Base-by-base conservation (phyloP, 306 rosid genomes). In the Prosopis cineraria region DNA sequence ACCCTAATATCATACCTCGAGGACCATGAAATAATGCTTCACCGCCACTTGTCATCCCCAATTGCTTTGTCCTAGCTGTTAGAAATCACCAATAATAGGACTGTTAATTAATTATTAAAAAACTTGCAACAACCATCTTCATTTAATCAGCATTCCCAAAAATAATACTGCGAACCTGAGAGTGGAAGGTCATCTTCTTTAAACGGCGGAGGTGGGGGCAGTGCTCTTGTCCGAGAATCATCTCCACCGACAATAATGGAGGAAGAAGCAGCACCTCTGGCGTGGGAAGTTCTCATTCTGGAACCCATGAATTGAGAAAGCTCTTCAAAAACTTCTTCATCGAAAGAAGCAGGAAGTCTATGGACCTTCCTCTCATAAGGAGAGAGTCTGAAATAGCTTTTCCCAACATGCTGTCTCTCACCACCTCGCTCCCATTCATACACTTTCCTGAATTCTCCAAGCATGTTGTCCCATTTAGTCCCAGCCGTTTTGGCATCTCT, bases 381-480 rank as follows among this genome's bases (percentile, higher is more conserved):
- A 6, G 99, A 95, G 48, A 95, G 97, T 78, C 99, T 88, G 59
- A 95, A 95, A 66, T 95, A 95, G 64, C 99, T 95, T 78, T 95
- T 95, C 12, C 98, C 98, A 62, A 90, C 71, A 41, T 89, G 95
- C 33, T 93, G 97, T 36, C 97, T 87, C 45, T 89, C 99, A 22
- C 89, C 90, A 5, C 97, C 97, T 83, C 97, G 89, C 62, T 93
- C 99, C 99, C 99, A 95, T 59, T 95, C 99, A 30, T 89, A 91
- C 7, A 95, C 99, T 80, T 95, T 95, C 80, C 99, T 86, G 53
- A 95, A 95, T 70, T 95, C 99, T 1, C 99, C 99, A 74, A 95
- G 73, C 99, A 95, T 95, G 77, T 95, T 95, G 53, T 95, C 99
- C 99, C 99, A 95, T 78, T 95, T 95, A 0, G 99, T 95, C 22